Evolutionary conservation across 78 protist genomes (phyloP).

Genomic region (Bodo saltans): DNA sequence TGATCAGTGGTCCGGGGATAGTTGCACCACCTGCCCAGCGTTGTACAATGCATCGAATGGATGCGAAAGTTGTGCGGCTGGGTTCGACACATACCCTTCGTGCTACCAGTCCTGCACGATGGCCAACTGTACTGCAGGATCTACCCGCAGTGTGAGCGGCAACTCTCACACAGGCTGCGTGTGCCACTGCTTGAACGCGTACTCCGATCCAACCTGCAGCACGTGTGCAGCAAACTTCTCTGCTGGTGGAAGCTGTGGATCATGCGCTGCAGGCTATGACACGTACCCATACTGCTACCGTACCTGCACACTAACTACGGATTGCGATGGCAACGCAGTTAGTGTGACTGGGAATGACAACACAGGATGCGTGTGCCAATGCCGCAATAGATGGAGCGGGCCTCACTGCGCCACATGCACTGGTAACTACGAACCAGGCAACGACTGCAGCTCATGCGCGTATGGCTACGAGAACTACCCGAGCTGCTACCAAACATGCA

Average conservation of each 20-base stretch:
- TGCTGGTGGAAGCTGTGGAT: not conserved
- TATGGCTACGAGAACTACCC: not conserved
- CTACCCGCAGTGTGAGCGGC: not conserved
- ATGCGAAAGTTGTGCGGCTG: not conserved
- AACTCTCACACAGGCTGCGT: not conserved
- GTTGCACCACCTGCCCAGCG: not conserved
- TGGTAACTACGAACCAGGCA: not conserved
- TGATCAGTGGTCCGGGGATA: not conserved
- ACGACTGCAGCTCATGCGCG: not conserved
- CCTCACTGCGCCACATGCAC: not conserved
- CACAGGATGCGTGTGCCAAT: not conserved
- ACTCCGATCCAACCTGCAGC: not conserved
- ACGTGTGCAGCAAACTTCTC: not conserved
- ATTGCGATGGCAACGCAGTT: not conserved
- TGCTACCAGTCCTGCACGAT: not conserved
- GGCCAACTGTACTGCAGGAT: not conserved
- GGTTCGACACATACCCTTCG: not conserved
- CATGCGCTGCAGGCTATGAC: conserved; percentile 21
- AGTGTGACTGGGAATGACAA: not conserved
- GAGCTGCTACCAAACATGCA: not conserved
- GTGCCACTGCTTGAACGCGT: not conserved
- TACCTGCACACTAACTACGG: not conserved
- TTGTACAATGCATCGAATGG: not conserved
- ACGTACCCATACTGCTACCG: not conserved
- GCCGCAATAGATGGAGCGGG: not conserved